Conservation (phyloP, 1,284 basidiomycete species). For the Cutaneotrichosporon mucoides region DNA sequence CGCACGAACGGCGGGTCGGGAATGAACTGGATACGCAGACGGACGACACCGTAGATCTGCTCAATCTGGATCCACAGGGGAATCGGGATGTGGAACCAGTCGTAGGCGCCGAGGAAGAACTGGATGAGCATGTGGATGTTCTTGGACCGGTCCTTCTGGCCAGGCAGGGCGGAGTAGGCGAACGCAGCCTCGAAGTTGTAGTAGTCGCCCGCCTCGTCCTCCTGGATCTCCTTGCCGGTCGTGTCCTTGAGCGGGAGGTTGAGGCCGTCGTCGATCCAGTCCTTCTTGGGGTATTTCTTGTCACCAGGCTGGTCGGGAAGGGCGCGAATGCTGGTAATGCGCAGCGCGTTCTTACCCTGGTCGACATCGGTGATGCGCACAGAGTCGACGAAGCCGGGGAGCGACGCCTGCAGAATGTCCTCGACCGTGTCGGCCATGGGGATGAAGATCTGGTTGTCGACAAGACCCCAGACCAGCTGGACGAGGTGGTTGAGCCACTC, state of each 20-base stretch:
- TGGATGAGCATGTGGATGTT: slow-evolving; percentile 69
- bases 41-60: slow-evolving; percentile 64
- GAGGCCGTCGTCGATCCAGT: slow-evolving; percentile 55
- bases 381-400: slow-evolving; percentile 67
- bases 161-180: slow-evolving; percentile 64
- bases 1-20: slow-evolving; percentile 66
- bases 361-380: slow-evolving; percentile 72
- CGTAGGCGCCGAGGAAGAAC: slow-evolving; percentile 57
- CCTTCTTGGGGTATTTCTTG: slow-evolving; percentile 54
- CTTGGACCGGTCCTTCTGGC: slow-evolving; percentile 52
- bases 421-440: slow-evolving; percentile 60
- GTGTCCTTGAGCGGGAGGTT: slow-evolving; percentile 44
- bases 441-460: slow-evolving; percentile 47
- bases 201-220: slow-evolving; percentile 54
- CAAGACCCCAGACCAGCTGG: slow-evolving; percentile 54
- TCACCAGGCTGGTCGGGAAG: slow-evolving; percentile 60
- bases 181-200: slow-evolving; percentile 72
- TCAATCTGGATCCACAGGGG: slow-evolving; percentile 74
- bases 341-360: slow-evolving; percentile 63
- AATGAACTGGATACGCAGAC: slow-evolving; percentile 73
- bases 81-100: slow-evolving; percentile 37
- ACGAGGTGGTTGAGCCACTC: slow-evolving; percentile 62
- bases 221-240: slow-evolving; percentile 44
- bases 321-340: slow-evolving; percentile 61
- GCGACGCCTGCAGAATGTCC: slow-evolving; percentile 63